Percentiles rank a stretch among this genome's conserved stretches.
Conservation (phyloP, 1,284 basidiomycete genomes). For the Cutaneotrichosporon dermatis region DNA sequence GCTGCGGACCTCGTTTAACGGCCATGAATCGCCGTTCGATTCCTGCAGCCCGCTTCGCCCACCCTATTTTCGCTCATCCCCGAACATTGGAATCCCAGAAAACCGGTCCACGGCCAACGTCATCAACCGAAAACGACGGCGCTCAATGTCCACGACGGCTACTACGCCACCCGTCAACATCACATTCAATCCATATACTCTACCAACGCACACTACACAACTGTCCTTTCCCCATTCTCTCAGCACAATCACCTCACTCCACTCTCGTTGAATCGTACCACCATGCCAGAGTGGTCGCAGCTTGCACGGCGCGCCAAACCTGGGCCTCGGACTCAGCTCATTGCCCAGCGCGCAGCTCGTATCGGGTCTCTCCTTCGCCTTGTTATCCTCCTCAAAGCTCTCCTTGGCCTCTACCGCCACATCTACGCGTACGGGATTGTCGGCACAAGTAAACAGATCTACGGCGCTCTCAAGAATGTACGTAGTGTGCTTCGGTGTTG, state of each 20-base stretch:
- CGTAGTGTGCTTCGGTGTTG: constrained; percentile 1
- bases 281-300: constrained; percentile 17
- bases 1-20: too few species aligned
- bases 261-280: neutral
- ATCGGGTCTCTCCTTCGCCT: constrained; percentile 15
- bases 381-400: constrained; percentile 15
- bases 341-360: constrained; percentile 11
- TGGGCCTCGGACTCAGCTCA: constrained; percentile 8
- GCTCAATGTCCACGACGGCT: neutral
- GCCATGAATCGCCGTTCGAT: too few species aligned
- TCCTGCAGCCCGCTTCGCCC: too few species aligned
- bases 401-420: constrained; percentile 54
- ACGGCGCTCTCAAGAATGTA: constrained; percentile 31
- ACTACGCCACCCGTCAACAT: too few species aligned
- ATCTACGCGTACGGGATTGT: constrained; percentile 66
- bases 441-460: constrained; percentile 30
- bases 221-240: too few species aligned
- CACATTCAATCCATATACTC: too few species aligned
- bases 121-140: neutral
- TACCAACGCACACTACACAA: too few species aligned
- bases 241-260: too few species aligned
- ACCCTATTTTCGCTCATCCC: too few species aligned
- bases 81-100: too few species aligned
- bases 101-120: too few species aligned
- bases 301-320: constrained; percentile 10